Percentiles rank a stretch among this genome's conserved stretches.
Evolutionary conservation across 768 basidiomycete species (phyloP).

Genomic region (Scleroderma citrinum): DNA sequence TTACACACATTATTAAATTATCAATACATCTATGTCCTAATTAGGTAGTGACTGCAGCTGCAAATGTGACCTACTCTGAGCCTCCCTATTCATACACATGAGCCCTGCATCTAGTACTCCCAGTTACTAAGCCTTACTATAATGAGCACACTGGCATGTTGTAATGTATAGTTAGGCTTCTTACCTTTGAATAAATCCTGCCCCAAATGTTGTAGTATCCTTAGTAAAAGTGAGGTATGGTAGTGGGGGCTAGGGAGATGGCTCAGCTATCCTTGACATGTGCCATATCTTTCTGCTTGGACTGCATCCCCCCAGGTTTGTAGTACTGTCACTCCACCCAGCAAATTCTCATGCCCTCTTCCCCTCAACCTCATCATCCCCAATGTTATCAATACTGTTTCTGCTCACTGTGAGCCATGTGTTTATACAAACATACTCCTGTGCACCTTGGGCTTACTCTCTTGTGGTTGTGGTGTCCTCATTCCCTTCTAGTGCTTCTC

Average conservation of each 20-base stretch:
- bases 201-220: not conserved
- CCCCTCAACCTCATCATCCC: not conserved
- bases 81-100: too few relatives aligned
- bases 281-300: too few relatives aligned
- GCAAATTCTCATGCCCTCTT: not conserved
- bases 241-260: not conserved
- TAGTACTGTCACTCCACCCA: too few relatives aligned
- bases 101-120: not conserved
- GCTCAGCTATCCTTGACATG: not conserved
- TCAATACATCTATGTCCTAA: too few relatives aligned
- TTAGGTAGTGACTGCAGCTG: too few relatives aligned
- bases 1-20: slow-evolving; percentile 12
- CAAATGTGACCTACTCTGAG: too few relatives aligned
- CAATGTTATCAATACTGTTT: not conserved
- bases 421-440: not conserved
- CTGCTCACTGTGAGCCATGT: not conserved
- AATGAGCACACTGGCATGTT: not conserved
- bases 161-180: not conserved
- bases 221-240: not conserved
- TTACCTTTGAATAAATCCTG: not conserved
- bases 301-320: not conserved
- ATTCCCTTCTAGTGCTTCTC: not conserved
- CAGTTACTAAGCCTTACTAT: not conserved
- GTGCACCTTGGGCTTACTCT: not conserved
- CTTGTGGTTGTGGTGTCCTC: not conserved